Base-by-base conservation (phyloP, 495 filamentous ascomycete species). In the Diplogelasinospora grovesii region DNA sequence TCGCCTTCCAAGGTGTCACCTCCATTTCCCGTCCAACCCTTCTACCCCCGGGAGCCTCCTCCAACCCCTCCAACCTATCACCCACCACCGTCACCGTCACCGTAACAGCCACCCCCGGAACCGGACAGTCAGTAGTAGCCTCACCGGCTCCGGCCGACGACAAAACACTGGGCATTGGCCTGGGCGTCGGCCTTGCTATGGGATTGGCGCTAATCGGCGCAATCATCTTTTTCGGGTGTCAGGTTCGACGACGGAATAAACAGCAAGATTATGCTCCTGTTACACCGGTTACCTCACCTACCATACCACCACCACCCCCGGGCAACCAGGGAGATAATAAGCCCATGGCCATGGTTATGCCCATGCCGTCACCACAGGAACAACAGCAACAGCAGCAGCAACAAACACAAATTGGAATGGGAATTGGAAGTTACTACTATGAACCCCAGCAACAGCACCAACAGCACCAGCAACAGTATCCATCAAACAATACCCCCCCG, bases 11-110 rank as follows among this genome's bases (percentile, higher is more conserved):
- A 11, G 34, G 39, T 8, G 39, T 41, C 19, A 37, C 39, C 18
- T 30, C 30, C 9, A 38, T 51, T 24, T 24, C 9, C n/a, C 33
- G 43, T 14, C 41, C 30, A 4, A 41, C 25, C 26, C 11, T 41
- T 0, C 38, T 41, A 7, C 38, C 26, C n/a, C n/a, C n/a, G n/a
- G n/a, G n/a, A n/a, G n/a, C n/a, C n/a, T n/a, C n/a, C n/a, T n/a
- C n/a, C n/a, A n/a, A n/a, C n/a, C 24, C 24, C 24, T 26, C 24
- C 24, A 26, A 26, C n/a, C n/a, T n/a, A n/a, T n/a, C n/a, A n/a
- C n/a, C n/a, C n/a, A n/a, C n/a, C 14, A 35, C 32, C 19, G 22
- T 9, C 2, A 35, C 32, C 32, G 16, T 21, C 4, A 35, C 32
- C 14, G 32, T 35, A 2, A 35, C 32, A 3, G 32, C 22, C 14